Evolutionary conservation across 805 yeast genomes (phyloP), one percentile per base, ranked within the genome.

Genomic region (Saccharomycopsis malanga): DNA sequence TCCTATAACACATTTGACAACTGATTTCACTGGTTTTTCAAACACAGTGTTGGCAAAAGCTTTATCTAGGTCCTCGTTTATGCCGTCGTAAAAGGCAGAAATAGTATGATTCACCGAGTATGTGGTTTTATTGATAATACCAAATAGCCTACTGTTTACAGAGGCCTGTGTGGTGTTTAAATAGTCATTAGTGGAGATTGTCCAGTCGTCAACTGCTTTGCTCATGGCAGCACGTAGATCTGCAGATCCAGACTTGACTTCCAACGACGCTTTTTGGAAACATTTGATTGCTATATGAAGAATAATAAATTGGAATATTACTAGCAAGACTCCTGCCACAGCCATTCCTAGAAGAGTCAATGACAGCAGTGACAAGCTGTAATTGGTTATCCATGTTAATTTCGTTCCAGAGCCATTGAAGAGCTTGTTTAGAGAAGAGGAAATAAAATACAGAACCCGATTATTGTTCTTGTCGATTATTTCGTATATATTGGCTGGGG

Each of bases 1-100:
- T 15, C 86, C 91, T 34, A 93, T 69, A 2, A 86, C 76, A 65
- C 98, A 91, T 27, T 81, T 78, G 3, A 89, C 83, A 0, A 87
- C 77, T 0, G 81, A 72, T 24, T 72, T 70, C 39, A 87, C 70
- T 0, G 94, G 84, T 1, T 60, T 60, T 40, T 79, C 75, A 9
- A 91, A 64, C 0, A 83, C 74, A 0, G 97, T 87, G 2, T 71
- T 71, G 4, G 80, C 78, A 63, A 93, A 88, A 0, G 79, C 70
- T 6, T 71, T 68, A 24, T 70, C 69, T 4, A 93, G 61, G 0
- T 79, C 78, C 3, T 58, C 56, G 58, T 84, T 81, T 67, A 89
- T 73, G n/a, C 66, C 70, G 2, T 59, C 64, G 43, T 82, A 69
- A 61, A 88, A 81, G 1, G 61, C 64, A 18, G 71, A 63, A 1